Evolutionary conservation across 2,329 filamentous ascomycete genomes (phyloP).

Genomic region (Cladosporium austrohemisphaericum): DNA sequence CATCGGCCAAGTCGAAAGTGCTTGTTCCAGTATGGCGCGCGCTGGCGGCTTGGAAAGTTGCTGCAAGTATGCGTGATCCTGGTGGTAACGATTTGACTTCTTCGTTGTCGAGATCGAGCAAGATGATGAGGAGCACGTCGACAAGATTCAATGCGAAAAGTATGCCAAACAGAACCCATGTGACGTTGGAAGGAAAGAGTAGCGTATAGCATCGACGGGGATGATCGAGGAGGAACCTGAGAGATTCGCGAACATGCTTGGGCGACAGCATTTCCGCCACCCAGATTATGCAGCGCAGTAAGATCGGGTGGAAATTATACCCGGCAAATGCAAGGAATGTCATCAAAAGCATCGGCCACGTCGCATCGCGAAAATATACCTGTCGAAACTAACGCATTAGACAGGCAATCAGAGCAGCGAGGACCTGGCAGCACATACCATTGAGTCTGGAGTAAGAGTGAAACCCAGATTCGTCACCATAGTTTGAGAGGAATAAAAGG

Average conservation of each 20-base stretch:
- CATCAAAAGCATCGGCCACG: conserved; percentile 13
- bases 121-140: conserved; percentile 26
- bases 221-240: conserved; percentile 38
- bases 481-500: conserved; percentile 77
- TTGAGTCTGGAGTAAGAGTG: conserved; percentile 65
- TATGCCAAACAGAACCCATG: conserved; percentile 15
- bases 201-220: conserved; percentile 57
- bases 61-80: conserved; percentile 5
- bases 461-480: conserved; percentile 87
- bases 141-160: conserved; percentile 12
- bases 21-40: conserved; percentile 13
- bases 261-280: conserved; percentile 31
- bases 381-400: no score
- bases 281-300: conserved; percentile 60
- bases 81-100: conserved; percentile 7
- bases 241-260: conserved; percentile 28
- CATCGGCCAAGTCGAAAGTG: conserved; percentile 37
- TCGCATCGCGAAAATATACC: conserved; percentile 17
- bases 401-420: no score
- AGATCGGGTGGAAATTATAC: conserved; percentile 63
- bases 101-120: conserved; percentile 17
- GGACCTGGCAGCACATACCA: no score
- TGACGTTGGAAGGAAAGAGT: conserved; percentile 53
- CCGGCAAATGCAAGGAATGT: conserved; percentile 48
- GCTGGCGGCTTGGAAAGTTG: conserved; percentile 38